A percentile compares a stretch with the other conserved stretches of the same genome.
phyloP scores from a whole-genome alignment of 2,329 filamentous ascomycete species.

The Clonostachys sp. region DNA sequence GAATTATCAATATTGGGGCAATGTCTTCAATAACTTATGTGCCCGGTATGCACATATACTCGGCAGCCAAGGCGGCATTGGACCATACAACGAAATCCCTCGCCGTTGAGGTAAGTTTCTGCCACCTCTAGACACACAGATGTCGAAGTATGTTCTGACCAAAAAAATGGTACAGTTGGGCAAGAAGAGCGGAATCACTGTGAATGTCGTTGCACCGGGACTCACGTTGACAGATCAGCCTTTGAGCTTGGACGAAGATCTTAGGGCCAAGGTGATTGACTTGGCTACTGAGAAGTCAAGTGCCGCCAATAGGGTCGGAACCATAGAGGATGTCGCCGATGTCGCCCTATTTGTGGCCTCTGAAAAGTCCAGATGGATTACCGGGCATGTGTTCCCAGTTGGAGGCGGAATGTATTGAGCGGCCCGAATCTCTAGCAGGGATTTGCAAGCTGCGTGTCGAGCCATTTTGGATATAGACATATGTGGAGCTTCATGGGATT shows the following conservation, averaged over 20 bases:
- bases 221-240: slow-evolving; percentile 26
- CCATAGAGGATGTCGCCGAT: slow-evolving; percentile 33
- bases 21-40: slow-evolving; percentile 10
- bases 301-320: slow-evolving; percentile 11
- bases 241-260: slow-evolving; percentile 6
- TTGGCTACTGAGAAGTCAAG: slow-evolving; percentile 18
- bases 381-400: slow-evolving; percentile 18
- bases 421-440: too few species aligned
- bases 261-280: slow-evolving; percentile 10
- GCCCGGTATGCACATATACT: slow-evolving; percentile 8
- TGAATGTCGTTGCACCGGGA: slow-evolving; percentile 35
- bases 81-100: slow-evolving; percentile 24
- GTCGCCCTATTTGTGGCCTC: slow-evolving; percentile 29
- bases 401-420: too few species aligned
- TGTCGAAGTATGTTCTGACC: background rate
- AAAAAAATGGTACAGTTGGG: slow-evolving; percentile 16
- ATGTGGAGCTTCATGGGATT: too few species aligned
- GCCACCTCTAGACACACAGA: background rate
- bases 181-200: slow-evolving; percentile 29
- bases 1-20: slow-evolving; percentile 15
- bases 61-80: slow-evolving; percentile 21
- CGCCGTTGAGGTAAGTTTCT: slow-evolving; percentile 21
- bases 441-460: too few species aligned
- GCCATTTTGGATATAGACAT: too few species aligned
- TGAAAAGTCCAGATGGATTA: slow-evolving; percentile 37